Percentiles rank a stretch among this genome's conserved stretches.
phyloP scores from a whole-genome alignment of 495 filamentous ascomycete species.

The Pyrenula aspistea region DNA sequence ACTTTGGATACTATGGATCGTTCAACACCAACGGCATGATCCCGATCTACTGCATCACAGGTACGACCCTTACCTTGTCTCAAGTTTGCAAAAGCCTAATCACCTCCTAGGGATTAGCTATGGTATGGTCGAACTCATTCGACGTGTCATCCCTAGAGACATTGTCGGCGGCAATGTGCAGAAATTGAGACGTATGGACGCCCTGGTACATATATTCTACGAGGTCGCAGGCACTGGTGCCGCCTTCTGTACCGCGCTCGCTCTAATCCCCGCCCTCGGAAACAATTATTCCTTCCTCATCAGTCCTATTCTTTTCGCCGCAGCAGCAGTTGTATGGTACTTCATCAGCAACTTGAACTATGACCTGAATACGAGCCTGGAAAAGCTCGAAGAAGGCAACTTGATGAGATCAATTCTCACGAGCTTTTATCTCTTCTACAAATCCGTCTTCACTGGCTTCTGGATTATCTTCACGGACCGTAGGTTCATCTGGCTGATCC shows the following conservation, averaged over 20 bases:
- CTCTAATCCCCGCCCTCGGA: slow-evolving; percentile 25
- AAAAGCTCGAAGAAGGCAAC: slow-evolving; percentile 3
- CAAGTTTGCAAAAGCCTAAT: slow-evolving; percentile 1
- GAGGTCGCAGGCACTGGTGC: slow-evolving; percentile 28
- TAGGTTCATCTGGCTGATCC: slow-evolving; percentile 31
- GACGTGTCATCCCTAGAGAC: slow-evolving; percentile 29
- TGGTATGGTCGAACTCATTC: slow-evolving; percentile 35
- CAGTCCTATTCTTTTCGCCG: slow-evolving; percentile 25
- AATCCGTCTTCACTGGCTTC: slow-evolving; percentile 25
- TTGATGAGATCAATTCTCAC: slow-evolving; percentile 15
- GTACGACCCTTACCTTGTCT: no score
- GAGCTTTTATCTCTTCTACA: slow-evolving; percentile 21
- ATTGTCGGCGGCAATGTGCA: slow-evolving; percentile 32
- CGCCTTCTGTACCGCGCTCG: slow-evolving; percentile 28
- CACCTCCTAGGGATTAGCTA: slow-evolving; percentile 12
- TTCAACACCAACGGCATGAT: slow-evolving; percentile 32
- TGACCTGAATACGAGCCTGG: slow-evolving; percentile 4
- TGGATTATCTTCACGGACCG: slow-evolving; percentile 27
- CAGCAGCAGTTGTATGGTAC: slow-evolving; percentile 21
- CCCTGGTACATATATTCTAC: slow-evolving; percentile 33
- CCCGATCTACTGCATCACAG: slow-evolving; percentile 25
- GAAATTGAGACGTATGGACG: slow-evolving; percentile 30
- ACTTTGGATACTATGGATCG: slow-evolving; percentile 24
- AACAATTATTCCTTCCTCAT: slow-evolving; percentile 34
- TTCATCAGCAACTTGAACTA: slow-evolving; percentile 24